phyloP scores from a whole-genome alignment of 805 yeast genomes.

The Yarrowia keelungensis region DNA sequence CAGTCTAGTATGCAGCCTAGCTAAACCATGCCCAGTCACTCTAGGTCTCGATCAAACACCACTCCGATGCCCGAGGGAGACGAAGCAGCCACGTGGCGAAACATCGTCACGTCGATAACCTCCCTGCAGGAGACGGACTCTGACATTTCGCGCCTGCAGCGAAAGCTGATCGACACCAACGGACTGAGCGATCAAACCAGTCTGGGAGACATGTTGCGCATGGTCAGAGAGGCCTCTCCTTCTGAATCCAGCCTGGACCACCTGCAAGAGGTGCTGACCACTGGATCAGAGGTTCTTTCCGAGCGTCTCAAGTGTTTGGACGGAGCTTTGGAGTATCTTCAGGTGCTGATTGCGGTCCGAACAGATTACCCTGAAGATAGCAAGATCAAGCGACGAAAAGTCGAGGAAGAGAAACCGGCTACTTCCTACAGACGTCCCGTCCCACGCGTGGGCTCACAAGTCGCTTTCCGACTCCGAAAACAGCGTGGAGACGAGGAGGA shows the following conservation, averaged over 20 bases:
- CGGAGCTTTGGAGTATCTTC: constrained; percentile 28
- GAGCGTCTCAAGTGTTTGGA: constrained; percentile 36
- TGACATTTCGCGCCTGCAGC: constrained; percentile 31
- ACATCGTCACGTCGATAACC: constrained; percentile 26
- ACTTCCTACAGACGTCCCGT: constrained; percentile 1
- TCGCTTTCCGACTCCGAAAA: constrained; percentile 74
- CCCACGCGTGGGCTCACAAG: constrained; percentile 69
- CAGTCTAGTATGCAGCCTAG: constrained; percentile 31
- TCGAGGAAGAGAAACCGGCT: constrained; percentile 13
- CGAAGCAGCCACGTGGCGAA: constrained; percentile 35
- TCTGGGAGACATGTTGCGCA: constrained; percentile 21
- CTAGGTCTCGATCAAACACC: constrained; percentile 37
- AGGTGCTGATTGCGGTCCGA: constrained; percentile 31
- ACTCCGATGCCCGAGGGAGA: constrained; percentile 38
- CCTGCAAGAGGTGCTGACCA: constrained; percentile 21
- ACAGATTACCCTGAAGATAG: constrained; percentile 31
- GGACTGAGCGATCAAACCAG: constrained; percentile 26
- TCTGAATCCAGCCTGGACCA: constrained; percentile 17
- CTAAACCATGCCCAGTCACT: constrained; percentile 38
- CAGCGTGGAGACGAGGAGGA: constrained; percentile 60
- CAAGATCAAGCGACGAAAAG: constrained; percentile 29
- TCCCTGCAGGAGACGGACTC: constrained; percentile 30
- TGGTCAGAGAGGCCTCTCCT: constrained; percentile 29
- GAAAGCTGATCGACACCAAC: constrained; percentile 28
- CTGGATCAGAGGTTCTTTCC: constrained; percentile 27